Percentiles rank a stretch among this genome's conserved stretches.
Evolutionary conservation across 768 basidiomycete genomes (phyloP).

Genomic region (Cystobasidium tubakii): DNA sequence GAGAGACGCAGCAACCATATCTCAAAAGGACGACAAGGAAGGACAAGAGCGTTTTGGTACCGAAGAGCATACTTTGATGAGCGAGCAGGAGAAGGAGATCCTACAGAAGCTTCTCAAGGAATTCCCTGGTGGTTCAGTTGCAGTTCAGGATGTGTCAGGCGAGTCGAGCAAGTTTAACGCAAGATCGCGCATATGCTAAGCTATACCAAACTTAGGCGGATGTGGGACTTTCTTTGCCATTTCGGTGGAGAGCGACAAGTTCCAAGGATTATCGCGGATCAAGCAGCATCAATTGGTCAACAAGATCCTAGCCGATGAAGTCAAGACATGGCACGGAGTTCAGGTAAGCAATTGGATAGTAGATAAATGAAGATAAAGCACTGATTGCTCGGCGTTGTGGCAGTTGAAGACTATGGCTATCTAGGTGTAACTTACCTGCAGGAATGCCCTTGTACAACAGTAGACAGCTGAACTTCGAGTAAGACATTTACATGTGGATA

Average conservation of each 20-base stretch:
- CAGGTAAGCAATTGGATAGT: constrained; percentile 60
- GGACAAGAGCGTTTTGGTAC: background rate
- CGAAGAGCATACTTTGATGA: constrained; percentile 46
- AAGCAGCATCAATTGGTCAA: constrained; percentile 93
- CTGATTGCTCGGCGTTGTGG: background rate
- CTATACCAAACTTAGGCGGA: no score
- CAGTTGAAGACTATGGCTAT: constrained; percentile 39
- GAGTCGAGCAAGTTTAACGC: constrained; percentile 43
- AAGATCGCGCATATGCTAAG: no score
- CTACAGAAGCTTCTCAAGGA: constrained; percentile 64
- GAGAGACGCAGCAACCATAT: constrained; percentile 20
- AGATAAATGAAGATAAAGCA: background rate
- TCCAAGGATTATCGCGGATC: constrained; percentile 76
- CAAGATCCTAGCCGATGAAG: constrained; percentile 76
- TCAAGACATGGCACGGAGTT: constrained; percentile 83
- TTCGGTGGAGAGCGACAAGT: constrained; percentile 71
- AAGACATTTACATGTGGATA: no score
- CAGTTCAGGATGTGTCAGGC: constrained; percentile 96
- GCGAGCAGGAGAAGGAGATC: constrained; percentile 61
- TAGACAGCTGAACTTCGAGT: no score
- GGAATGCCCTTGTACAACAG: no score
- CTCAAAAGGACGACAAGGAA: constrained; percentile 20
- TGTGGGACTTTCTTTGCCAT: constrained; percentile 98
- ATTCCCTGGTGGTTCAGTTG: constrained; percentile 72
- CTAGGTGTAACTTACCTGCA: background rate